Evolutionary conservation across 768 basidiomycete genomes (phyloP).

Genomic region (Neoboletus subvelutipes): DNA sequence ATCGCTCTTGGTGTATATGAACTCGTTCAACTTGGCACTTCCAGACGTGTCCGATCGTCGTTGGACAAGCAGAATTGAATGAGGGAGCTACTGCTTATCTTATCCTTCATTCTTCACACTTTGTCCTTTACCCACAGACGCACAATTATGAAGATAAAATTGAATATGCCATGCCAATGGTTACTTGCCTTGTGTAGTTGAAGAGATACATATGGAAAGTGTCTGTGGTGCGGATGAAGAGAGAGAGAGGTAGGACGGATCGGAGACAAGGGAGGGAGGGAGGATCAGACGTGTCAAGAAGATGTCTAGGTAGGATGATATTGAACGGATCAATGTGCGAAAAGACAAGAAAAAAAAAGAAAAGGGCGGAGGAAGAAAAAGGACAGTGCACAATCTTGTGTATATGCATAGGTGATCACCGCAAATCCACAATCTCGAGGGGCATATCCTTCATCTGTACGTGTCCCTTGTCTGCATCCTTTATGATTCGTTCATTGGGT

Average conservation of each 20-base stretch:
- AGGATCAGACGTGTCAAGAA: slow-evolving; percentile 1
- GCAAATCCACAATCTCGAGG: slow-evolving; percentile 84
- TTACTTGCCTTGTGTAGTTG: slow-evolving; percentile 5
- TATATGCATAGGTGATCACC: slow-evolving; percentile 30
- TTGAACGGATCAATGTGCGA: background rate
- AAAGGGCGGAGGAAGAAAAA: too few relatives aligned
- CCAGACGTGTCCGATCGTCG: too few relatives aligned
- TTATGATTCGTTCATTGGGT: background rate
- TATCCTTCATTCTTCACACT: too few relatives aligned
- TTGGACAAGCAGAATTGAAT: too few relatives aligned
- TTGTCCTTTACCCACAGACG: too few relatives aligned
- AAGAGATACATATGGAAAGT: slow-evolving; percentile 10
- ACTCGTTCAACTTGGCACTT: background rate
- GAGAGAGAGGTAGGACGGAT: background rate
- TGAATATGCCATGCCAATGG: slow-evolving; percentile 4
- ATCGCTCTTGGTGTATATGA: background rate
- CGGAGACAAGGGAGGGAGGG: background rate
- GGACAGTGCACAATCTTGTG: too few relatives aligned
- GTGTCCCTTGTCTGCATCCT: slow-evolving; percentile 87
- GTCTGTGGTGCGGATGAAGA: background rate
- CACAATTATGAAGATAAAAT: background rate
- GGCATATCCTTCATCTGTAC: slow-evolving; percentile 72
- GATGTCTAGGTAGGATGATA: background rate
- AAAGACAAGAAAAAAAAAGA: background rate
- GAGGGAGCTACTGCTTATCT: too few relatives aligned